Conservation (phyloP, 768 basidiomycete genomes). For the Botryobasidium botryosum region DNA sequence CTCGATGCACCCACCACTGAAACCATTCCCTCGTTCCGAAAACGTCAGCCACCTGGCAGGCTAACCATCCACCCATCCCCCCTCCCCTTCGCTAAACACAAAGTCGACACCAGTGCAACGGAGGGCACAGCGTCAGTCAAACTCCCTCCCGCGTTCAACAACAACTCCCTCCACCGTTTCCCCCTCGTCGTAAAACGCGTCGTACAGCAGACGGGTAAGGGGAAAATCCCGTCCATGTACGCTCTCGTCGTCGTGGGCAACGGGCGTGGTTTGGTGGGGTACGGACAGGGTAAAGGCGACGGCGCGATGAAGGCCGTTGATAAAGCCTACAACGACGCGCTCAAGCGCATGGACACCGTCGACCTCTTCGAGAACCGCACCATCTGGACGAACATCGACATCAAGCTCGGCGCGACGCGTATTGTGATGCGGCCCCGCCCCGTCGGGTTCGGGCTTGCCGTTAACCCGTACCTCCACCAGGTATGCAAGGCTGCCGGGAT, state of each 20-base stretch:
- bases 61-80: no score
- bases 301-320: slow-evolving; percentile 28
- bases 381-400: slow-evolving; percentile 78
- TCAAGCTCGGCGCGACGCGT: slow-evolving; percentile 70
- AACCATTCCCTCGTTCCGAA: no score
- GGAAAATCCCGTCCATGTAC: slow-evolving; percentile 54
- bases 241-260: slow-evolving; percentile 62
- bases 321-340: slow-evolving; percentile 49
- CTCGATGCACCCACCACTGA: no score
- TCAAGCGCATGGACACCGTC: slow-evolving; percentile 82
- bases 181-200: slow-evolving; percentile 37
- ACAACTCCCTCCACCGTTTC: slow-evolving; percentile 27
- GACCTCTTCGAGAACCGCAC: slow-evolving; percentile 90
- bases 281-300: slow-evolving; percentile 70
- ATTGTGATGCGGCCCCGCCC: slow-evolving; percentile 68
- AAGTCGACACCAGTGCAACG: no score
- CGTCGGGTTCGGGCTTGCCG: slow-evolving; percentile 81
- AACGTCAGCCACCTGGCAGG: no score
- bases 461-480: slow-evolving; percentile 75
- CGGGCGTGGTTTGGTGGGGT: slow-evolving; percentile 66
- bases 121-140: no score
- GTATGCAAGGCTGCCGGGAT: slow-evolving; percentile 88
- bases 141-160: no score
- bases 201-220: slow-evolving; percentile 85
- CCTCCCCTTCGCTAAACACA: no score